phyloP scores from a whole-genome alignment of 2,329 filamentous ascomycete genomes.

The Aspergillus sp. region DNA sequence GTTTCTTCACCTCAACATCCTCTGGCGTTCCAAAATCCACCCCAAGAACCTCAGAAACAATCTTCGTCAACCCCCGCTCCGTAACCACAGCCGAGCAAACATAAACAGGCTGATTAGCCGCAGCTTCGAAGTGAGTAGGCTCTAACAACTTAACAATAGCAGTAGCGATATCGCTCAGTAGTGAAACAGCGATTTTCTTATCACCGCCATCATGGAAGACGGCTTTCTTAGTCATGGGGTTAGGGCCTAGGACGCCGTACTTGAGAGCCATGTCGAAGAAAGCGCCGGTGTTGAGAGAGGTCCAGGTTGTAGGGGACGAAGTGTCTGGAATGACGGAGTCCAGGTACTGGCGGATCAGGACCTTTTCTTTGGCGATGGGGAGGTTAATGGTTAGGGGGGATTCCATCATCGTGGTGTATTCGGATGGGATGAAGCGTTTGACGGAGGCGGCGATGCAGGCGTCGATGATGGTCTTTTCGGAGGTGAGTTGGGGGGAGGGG shows the following conservation, averaged over 20 bases:
- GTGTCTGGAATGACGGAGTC: not conserved
- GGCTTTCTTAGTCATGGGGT: not conserved
- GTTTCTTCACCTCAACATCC: not conserved
- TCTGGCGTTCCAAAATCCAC: not conserved
- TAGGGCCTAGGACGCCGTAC: not conserved
- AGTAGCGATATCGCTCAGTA: not conserved
- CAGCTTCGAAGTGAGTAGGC: not conserved
- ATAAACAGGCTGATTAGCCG: not conserved
- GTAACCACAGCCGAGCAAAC: not conserved
- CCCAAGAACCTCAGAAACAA: not conserved
- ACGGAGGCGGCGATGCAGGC: slow-evolving; percentile 47
- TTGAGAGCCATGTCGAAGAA: slow-evolving; percentile 12
- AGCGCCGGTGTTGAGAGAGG: slow-evolving; percentile 12
- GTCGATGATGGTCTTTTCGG: slow-evolving; percentile 16
- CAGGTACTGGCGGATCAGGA: slow-evolving; percentile 19
- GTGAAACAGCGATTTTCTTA: not conserved
- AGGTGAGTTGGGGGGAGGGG: not conserved
- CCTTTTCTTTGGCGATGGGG: slow-evolving; percentile 16
- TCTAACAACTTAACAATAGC: not conserved
- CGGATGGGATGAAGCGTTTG: slow-evolving; percentile 49
- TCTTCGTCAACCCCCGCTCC: not conserved
- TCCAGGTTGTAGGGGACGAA: slow-evolving; percentile 2
- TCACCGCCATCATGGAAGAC: not conserved
- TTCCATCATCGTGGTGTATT: slow-evolving; percentile 31
- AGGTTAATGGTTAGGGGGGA: slow-evolving; percentile 4